A percentile compares a stretch with the other conserved stretches of the same genome.
phyloP scores from a whole-genome alignment of 257 asterid genomes.

The Rhazya stricta region DNA sequence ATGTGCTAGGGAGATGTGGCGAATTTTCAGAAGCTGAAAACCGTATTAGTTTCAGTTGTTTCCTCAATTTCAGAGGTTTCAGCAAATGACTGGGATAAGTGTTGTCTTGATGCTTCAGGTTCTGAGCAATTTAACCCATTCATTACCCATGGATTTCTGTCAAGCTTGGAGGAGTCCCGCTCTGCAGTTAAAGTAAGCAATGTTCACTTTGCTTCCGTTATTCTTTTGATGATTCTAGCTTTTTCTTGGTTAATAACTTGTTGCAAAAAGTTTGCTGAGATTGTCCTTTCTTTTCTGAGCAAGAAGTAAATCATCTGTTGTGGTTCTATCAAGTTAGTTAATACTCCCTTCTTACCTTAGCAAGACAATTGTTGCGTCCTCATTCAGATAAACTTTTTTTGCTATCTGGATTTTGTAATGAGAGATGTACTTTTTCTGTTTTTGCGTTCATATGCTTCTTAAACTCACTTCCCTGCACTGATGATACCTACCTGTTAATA shows the following conservation, averaged over 20 bases:
- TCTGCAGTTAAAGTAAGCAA: conserved; percentile 73
- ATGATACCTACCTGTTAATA: neutral
- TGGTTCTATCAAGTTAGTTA: neutral
- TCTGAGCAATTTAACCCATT: conserved; percentile 71
- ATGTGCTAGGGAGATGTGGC: conserved; percentile 43
- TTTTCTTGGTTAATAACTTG: neutral
- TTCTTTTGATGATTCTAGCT: neutral
- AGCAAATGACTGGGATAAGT: conserved; percentile 82
- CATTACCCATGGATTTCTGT: conserved; percentile 75
- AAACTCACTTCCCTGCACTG: neutral
- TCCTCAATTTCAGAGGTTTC: conserved; percentile 73
- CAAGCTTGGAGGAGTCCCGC: conserved; percentile 88
- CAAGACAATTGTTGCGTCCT: neutral
- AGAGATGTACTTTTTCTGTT: neutral
- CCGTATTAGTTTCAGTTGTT: conserved; percentile 68
- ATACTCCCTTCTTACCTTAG: neutral
- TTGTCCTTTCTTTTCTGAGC: neutral
- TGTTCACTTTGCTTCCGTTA: conserved; percentile 18
- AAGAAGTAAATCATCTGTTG: neutral
- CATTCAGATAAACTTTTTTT: neutral
- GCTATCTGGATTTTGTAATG: neutral
- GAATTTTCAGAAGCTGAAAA: conserved; percentile 30
- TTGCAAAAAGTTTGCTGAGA: neutral
- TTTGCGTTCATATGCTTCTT: neutral
- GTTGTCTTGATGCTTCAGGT: conserved; percentile 68